Percentiles rank a stretch among this genome's conserved stretches.
These are phyloP conservation scores for Teratosphaeria pseudoeucalypti DNA, from an alignment of 2,329 filamentous ascomycete species.

Conservation along the genomic window DNA sequence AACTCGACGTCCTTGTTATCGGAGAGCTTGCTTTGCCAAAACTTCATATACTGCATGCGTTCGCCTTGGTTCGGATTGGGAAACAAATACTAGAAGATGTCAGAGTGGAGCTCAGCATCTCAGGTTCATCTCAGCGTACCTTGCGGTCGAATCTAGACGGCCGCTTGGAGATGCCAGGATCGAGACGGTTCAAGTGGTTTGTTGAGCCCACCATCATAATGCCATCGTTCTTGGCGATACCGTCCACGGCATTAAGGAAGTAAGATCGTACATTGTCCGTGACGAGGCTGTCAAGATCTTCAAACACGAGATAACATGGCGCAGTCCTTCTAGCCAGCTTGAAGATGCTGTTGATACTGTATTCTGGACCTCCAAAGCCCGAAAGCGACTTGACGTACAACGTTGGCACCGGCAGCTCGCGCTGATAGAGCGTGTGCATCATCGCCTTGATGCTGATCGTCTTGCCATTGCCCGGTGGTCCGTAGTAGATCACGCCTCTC, in stretches of 20 bases:
- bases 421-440: constrained; percentile 52
- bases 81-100: constrained; percentile 43
- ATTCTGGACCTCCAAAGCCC: constrained; percentile 45
- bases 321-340: constrained; percentile 50
- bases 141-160: constrained; percentile 58
- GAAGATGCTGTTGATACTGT: constrained; percentile 46
- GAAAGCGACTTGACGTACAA: constrained; percentile 49
- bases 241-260: constrained; percentile 65
- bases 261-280: constrained; percentile 51
- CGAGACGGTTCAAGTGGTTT: constrained; percentile 49
- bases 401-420: constrained; percentile 45
- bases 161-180: constrained; percentile 53
- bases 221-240: constrained; percentile 58
- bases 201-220: constrained; percentile 47
- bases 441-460: constrained; percentile 62
- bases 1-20: constrained; percentile 51
- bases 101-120: background rate
- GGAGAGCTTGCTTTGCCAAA: constrained; percentile 48
- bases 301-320: constrained; percentile 61
- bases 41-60: constrained; percentile 49
- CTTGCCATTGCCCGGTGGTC: constrained; percentile 57
- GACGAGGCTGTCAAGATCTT: constrained; percentile 60
- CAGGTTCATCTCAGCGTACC: background rate
- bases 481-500: constrained; percentile 57
- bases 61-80: constrained; percentile 46